A percentile compares a stretch with the other conserved stretches of the same genome.
phyloP scores from a whole-genome alignment of 2,329 filamentous ascomycete species.

The Pestalotiopsis sp. region DNA sequence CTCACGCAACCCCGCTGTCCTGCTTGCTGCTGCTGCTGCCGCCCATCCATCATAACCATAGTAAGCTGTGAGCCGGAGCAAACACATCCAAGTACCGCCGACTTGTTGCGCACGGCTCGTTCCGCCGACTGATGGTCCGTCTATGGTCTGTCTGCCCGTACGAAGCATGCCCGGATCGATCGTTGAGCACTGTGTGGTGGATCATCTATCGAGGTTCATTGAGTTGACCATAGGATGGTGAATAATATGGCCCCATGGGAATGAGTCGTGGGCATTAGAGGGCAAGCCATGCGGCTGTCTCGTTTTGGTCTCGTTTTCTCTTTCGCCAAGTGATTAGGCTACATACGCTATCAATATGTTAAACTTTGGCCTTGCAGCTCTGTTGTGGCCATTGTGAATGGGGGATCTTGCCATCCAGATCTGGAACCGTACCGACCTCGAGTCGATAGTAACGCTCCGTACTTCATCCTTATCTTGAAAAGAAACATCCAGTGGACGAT shows the following conservation, averaged over 20 bases:
- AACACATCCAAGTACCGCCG: not conserved
- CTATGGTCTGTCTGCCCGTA: too few species aligned
- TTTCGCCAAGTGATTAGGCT: not conserved
- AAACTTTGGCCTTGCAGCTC: not conserved
- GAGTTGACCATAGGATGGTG: not conserved
- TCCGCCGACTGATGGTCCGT: not conserved
- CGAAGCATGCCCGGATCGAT: too few species aligned
- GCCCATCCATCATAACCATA: too few species aligned
- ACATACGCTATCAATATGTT: not conserved
- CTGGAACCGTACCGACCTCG: not conserved
- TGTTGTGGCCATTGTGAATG: not conserved
- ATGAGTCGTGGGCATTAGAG: not conserved
- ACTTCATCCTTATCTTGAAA: not conserved
- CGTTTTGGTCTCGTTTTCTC: not conserved
- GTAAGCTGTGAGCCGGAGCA: too few species aligned
- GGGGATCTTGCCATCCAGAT: not conserved
- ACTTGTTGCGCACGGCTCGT: not conserved
- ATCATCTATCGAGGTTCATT: not conserved
- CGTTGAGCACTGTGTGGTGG: not conserved
- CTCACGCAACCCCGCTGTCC: not conserved
- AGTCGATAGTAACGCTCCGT: not conserved
- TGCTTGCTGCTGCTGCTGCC: not conserved
- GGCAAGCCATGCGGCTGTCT: not conserved
- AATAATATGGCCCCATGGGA: not conserved
- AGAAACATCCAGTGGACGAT: too few species aligned